Conservation (phyloP, 495 filamentous ascomycete genomes). For the Hypoxylon intermedium region DNA sequence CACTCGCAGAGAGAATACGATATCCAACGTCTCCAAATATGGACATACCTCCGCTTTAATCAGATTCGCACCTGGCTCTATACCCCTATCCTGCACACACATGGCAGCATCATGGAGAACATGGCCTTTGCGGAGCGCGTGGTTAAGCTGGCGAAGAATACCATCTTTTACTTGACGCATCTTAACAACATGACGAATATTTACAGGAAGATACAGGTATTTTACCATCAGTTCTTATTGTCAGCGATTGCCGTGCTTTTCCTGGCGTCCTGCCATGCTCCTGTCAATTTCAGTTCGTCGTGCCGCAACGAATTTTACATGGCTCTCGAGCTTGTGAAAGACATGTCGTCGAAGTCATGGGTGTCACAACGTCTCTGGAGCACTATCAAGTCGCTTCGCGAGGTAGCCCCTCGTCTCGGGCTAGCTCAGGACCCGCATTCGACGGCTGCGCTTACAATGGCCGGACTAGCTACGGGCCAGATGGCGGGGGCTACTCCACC, state of each 20-base stretch:
- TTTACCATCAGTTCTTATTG: conserved; percentile 87
- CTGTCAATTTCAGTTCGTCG: conserved; percentile 72
- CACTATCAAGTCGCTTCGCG: conserved; percentile 79
- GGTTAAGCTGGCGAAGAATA: conserved; percentile 80
- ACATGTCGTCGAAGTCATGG: conserved; percentile 78
- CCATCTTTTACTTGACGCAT: conserved; percentile 73
- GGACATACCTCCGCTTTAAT: conserved; percentile 73
- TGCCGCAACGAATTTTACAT: conserved; percentile 88
- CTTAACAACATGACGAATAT: conserved; percentile 82
- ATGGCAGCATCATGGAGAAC: conserved; percentile 76
- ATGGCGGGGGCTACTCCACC: conserved; percentile 25
- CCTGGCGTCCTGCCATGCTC: conserved; percentile 82
- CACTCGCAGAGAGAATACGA: conserved; percentile 50
- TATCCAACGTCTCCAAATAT: conserved; percentile 66
- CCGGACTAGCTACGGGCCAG: conserved; percentile 40
- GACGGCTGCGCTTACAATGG: conserved; percentile 42
- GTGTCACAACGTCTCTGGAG: conserved; percentile 83
- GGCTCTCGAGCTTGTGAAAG: conserved; percentile 81
- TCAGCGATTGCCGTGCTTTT: conserved; percentile 82
- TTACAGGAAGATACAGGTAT: conserved; percentile 79
- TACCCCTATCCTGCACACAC: conserved; percentile 79
- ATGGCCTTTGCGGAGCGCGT: conserved; percentile 70
- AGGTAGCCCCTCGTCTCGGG: conserved; percentile 79
- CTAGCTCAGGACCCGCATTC: conserved; percentile 55
- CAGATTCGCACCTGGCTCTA: conserved; percentile 85